phyloP scores from a whole-genome alignment of 805 yeast species.

The Suhomyces kilbournensis region DNA sequence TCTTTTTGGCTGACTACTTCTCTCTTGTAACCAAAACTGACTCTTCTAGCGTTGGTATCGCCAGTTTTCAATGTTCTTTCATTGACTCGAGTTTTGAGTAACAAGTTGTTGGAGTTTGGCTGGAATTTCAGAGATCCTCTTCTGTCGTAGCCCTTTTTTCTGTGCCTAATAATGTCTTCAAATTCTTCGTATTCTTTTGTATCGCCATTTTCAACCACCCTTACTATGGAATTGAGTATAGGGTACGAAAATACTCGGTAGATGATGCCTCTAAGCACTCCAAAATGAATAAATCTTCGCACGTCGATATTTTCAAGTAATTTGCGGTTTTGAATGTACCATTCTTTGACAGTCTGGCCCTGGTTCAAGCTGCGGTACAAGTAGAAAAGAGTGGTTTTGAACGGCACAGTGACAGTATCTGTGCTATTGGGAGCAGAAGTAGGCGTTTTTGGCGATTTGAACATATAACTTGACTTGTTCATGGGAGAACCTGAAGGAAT shows the following conservation, averaged over 20 bases:
- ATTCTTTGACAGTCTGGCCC: slow-evolving; percentile 71
- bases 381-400: slow-evolving; percentile 63
- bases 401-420: slow-evolving; percentile 42
- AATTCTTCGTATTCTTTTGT: slow-evolving; percentile 13
- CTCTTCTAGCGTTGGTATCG: slow-evolving; percentile 21
- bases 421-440: slow-evolving; percentile 2
- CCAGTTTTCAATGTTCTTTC: slow-evolving; percentile 17
- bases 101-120: slow-evolving; percentile 3
- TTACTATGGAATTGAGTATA: slow-evolving; percentile 42
- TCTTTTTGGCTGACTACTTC: neutral
- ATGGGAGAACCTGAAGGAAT: slow-evolving; percentile 9
- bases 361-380: slow-evolving; percentile 77
- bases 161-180: slow-evolving; percentile 13
- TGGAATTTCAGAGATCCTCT: neutral
- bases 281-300: slow-evolving; percentile 82
- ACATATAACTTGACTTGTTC: slow-evolving; percentile 4
- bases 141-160: slow-evolving; percentile 1
- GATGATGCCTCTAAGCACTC: slow-evolving; percentile 75
- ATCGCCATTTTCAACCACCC: slow-evolving; percentile 32
- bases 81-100: slow-evolving; percentile 12
- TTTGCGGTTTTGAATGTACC: slow-evolving; percentile 70
- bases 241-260: slow-evolving; percentile 82
- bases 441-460: slow-evolving; percentile 7
- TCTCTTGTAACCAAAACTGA: slow-evolving; percentile 26
- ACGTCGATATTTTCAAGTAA: slow-evolving; percentile 68